These are phyloP conservation scores for Fusarium sp. DNA, from an alignment of 2,329 filamentous ascomycete species.

Conservation along the genomic window DNA sequence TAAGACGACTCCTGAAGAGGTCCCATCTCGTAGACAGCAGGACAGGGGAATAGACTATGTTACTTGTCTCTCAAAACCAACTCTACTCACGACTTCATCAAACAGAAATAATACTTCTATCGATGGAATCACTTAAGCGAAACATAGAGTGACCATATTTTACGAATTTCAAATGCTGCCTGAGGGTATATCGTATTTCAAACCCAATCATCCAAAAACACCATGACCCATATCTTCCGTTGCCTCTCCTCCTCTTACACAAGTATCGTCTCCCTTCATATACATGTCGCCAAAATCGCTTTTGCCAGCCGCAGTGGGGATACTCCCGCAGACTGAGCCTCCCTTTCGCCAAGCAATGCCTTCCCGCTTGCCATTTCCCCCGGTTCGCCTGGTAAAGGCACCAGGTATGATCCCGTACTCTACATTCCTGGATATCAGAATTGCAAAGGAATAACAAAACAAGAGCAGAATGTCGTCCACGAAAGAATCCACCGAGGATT, in stretches of 20 bases:
- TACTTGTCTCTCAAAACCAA: not conserved
- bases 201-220: not conserved
- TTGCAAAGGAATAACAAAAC: not conserved
- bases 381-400: conserved; percentile 20
- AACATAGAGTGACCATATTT: not conserved
- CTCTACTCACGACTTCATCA: not conserved
- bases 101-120: not conserved
- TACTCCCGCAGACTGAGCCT: conserved; percentile 10
- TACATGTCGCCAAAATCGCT: not conserved
- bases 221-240: not conserved
- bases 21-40: too few species aligned
- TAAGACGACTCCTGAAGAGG: too few species aligned
- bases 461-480: not conserved
- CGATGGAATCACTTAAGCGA: not conserved
- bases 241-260: conserved; percentile 1
- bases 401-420: not conserved
- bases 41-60: not conserved
- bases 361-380: not conserved
- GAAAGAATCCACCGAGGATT: not conserved
- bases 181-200: not conserved
- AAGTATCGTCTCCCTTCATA: not conserved
- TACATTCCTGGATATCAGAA: not conserved
- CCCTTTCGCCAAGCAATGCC: conserved; percentile 24
- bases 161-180: not conserved
- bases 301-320: conserved; percentile 2